Percentiles rank a stretch among this genome's conserved stretches.
phyloP scores from a whole-genome alignment of 2,329 filamentous ascomycete species.

The Paracoccidioides lutzii region DNA sequence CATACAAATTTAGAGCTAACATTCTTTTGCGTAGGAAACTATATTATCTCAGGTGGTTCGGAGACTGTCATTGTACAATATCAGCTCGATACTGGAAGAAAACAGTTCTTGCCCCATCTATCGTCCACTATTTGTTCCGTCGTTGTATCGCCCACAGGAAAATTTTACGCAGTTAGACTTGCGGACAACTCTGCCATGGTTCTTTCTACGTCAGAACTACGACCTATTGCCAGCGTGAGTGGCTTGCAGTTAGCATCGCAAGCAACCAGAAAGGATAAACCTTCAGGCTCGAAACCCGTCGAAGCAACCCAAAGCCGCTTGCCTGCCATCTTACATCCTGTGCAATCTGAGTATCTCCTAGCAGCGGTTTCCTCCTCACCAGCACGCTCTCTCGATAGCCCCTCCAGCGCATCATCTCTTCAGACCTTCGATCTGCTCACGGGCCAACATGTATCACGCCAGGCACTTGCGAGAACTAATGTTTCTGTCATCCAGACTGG shows the following conservation, averaged over 20 bases:
- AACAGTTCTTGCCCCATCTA: constrained; percentile 79
- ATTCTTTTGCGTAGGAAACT: constrained; percentile 52
- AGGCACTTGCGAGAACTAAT: constrained; percentile 80
- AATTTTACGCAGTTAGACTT: constrained; percentile 71
- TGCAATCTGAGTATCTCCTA: constrained; percentile 49
- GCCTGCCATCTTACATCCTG: constrained; percentile 51
- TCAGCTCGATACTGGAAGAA: constrained; percentile 79
- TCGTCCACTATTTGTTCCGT: constrained; percentile 74
- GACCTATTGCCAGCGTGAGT: constrained; percentile 69
- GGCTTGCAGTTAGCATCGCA: constrained; percentile 52
- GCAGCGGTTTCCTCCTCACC: constrained; percentile 48
- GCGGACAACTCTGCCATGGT: constrained; percentile 89
- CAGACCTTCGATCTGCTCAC: constrained; percentile 80
- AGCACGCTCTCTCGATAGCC: constrained; percentile 18
- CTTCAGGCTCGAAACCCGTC: constrained; percentile 34
- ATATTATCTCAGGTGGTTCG: constrained; percentile 81
- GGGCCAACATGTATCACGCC: constrained; percentile 65
- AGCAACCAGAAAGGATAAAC: constrained; percentile 20
- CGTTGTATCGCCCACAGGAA: constrained; percentile 63
- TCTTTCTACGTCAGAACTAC: constrained; percentile 77
- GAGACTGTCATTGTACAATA: constrained; percentile 84
- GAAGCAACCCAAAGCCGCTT: constrained; percentile 19
- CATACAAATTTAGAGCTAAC: constrained; percentile 15
- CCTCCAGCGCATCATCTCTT: constrained; percentile 46
- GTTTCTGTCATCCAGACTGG: constrained; percentile 68